Percentiles rank a stretch among this genome's conserved stretches.
phyloP scores from a whole-genome alignment of 495 filamentous ascomycete genomes.

The Neurospora sp. region DNA sequence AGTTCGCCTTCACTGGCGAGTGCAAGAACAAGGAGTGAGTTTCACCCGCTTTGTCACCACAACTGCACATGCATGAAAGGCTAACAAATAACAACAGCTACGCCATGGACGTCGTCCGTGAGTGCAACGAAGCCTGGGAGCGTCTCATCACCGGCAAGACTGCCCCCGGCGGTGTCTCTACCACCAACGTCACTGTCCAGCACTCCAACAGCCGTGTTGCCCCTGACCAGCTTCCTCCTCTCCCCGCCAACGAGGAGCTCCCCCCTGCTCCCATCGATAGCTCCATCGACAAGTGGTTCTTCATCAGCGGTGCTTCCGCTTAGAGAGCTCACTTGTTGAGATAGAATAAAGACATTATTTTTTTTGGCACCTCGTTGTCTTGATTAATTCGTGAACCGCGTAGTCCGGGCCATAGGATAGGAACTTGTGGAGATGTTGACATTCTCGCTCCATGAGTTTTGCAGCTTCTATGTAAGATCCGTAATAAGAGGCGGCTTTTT shows the following conservation, averaged over 20 bases:
- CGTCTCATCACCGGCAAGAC: constrained; percentile 85
- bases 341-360: background rate
- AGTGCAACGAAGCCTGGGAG: constrained; percentile 97
- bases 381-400: background rate
- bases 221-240: constrained; percentile 52
- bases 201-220: constrained; percentile 60
- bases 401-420: background rate
- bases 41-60: background rate
- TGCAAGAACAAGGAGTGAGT: constrained; percentile 98
- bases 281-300: constrained; percentile 99
- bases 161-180: constrained; percentile 60
- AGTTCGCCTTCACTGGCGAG: constrained; percentile 99
- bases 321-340: constrained; percentile 29
- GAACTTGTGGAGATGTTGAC: background rate
- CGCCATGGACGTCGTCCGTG: constrained; percentile 84
- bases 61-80: background rate
- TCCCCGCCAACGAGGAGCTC: constrained; percentile 68
- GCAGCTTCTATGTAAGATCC: background rate
- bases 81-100: constrained; percentile 47
- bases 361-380: background rate
- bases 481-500: background rate
- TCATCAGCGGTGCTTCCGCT: constrained; percentile 94
- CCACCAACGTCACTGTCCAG: constrained; percentile 66
- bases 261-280: constrained; percentile 82
- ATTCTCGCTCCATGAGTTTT: background rate